Conservation (phyloP, 805 yeast genomes). For the Candida arabinofermentans region DNA sequence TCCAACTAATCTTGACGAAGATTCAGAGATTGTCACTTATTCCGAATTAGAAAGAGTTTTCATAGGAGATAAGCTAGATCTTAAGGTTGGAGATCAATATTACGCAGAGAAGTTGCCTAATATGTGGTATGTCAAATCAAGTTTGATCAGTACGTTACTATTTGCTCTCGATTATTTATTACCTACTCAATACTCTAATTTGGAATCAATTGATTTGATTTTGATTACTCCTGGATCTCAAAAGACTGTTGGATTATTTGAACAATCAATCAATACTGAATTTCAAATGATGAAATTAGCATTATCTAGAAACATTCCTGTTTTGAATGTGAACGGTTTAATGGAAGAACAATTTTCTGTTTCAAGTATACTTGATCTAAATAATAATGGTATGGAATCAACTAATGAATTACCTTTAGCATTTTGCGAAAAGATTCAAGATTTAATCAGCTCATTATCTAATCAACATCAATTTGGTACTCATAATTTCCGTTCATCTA, state of each 20-base stretch:
- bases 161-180: conserved; percentile 40
- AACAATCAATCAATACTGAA: conserved; percentile 14
- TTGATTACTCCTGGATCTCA: conserved; percentile 46
- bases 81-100: conserved; percentile 18
- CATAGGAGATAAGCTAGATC: conserved; percentile 7
- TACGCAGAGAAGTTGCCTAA: conserved; percentile 15
- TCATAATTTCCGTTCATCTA: conserved; percentile 21
- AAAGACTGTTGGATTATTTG: conserved; percentile 36
- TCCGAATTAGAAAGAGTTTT: conserved; percentile 2
- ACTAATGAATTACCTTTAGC: conserved; percentile 7
- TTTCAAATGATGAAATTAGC: conserved; percentile 20
- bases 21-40: not conserved
- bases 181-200: conserved; percentile 36
- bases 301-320: conserved; percentile 22
- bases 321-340: conserved; percentile 16
- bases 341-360: not conserved
- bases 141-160: conserved; percentile 40
- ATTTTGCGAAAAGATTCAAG: conserved; percentile 11
- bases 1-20: not conserved
- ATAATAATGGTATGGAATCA: conserved; percentile 12
- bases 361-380: conserved; percentile 3
- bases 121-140: conserved; percentile 46
- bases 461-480: conserved; percentile 5
- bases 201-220: conserved; percentile 37
- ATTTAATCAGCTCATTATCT: conserved; percentile 9